Evolutionary conservation across 2,329 filamentous ascomycete species (phyloP).

Genomic region (Phialemonium atrogriseum): DNA sequence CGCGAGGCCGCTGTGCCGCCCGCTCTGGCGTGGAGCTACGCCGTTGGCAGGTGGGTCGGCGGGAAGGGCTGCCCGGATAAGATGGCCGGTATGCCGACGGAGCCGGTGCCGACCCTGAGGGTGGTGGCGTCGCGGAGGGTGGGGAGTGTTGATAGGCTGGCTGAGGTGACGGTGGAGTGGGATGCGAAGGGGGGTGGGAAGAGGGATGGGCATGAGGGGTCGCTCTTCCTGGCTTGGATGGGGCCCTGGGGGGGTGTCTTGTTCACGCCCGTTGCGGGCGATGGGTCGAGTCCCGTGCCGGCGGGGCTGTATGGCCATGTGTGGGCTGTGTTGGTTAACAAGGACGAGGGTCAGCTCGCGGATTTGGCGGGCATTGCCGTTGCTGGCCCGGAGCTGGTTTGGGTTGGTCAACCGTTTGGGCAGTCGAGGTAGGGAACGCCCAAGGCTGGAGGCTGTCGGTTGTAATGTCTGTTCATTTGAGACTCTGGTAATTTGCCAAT

Average conservation of each 20-base stretch:
- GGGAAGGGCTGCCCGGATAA: slow-evolving; percentile 15
- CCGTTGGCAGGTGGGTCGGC: slow-evolving; percentile 19
- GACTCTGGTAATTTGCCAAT: no score
- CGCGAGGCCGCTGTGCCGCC: slow-evolving; percentile 24
- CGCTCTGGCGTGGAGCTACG: slow-evolving; percentile 23
- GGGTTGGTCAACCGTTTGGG: slow-evolving; percentile 17
- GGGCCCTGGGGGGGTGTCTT: slow-evolving; percentile 24
- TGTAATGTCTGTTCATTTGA: no score
- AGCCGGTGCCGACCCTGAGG: slow-evolving; percentile 14
- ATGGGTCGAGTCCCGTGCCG: slow-evolving; percentile 19
- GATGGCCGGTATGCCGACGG: slow-evolving; percentile 7
- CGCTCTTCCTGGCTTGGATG: slow-evolving; percentile 26
- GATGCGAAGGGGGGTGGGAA: no score
- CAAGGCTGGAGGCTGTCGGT: no score
- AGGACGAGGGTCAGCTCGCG: slow-evolving; percentile 12
- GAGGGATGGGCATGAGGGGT: slow-evolving; percentile 6
- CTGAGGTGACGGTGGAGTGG: slow-evolving; percentile 15
- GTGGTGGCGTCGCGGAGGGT: slow-evolving; percentile 12
- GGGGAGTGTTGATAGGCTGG: slow-evolving; percentile 8
- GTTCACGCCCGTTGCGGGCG: slow-evolving; percentile 18
- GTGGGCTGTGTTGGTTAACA: slow-evolving; percentile 23
- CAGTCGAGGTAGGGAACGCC: no score
- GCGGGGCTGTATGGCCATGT: slow-evolving; percentile 24
- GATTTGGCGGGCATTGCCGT: slow-evolving; percentile 16
- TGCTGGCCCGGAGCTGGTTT: slow-evolving; percentile 26